phyloP scores from a whole-genome alignment of 805 yeast genomes.

The Kurtzmaniella cleridarum region DNA sequence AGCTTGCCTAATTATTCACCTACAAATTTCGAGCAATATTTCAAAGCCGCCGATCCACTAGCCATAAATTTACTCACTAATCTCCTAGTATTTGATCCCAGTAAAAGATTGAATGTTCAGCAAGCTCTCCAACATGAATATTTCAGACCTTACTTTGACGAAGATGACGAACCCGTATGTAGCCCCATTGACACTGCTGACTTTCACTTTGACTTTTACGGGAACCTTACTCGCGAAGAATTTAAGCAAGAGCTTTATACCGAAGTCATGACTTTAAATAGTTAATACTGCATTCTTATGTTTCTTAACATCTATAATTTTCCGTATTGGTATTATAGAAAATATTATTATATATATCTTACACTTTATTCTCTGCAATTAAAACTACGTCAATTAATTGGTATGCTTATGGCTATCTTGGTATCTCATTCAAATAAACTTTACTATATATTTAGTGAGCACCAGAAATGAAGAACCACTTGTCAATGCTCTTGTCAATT shows the following conservation, averaged over 20 bases:
- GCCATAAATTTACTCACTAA: constrained; percentile 40
- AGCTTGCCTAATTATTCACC: constrained; percentile 17
- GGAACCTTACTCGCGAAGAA: no score
- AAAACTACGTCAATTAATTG: no score
- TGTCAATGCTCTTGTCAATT: constrained; percentile 93
- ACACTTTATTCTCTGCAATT: no score
- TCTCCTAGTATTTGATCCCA: constrained; percentile 86
- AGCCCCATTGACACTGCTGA: constrained; percentile 19
- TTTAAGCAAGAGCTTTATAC: no score
- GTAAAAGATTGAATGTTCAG: constrained; percentile 76
- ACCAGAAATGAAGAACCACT: constrained; percentile 97
- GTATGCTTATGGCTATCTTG: no score
- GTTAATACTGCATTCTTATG: no score
- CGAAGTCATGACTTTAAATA: no score
- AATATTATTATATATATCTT: no score
- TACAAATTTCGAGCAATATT: constrained; percentile 12
- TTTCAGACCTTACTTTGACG: constrained; percentile 69
- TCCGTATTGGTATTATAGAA: no score
- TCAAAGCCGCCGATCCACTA: constrained; percentile 18
- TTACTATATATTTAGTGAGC: constrained; percentile 34
- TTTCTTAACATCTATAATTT: no score
- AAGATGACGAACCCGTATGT: constrained; percentile 24
- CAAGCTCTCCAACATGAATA: constrained; percentile 90
- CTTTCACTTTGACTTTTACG: constrained; percentile 19
- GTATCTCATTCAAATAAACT: no score